Base-by-base conservation (phyloP, 192 early-diverging fungal genomes). In the Rhizophlyctis rosea region DNA sequence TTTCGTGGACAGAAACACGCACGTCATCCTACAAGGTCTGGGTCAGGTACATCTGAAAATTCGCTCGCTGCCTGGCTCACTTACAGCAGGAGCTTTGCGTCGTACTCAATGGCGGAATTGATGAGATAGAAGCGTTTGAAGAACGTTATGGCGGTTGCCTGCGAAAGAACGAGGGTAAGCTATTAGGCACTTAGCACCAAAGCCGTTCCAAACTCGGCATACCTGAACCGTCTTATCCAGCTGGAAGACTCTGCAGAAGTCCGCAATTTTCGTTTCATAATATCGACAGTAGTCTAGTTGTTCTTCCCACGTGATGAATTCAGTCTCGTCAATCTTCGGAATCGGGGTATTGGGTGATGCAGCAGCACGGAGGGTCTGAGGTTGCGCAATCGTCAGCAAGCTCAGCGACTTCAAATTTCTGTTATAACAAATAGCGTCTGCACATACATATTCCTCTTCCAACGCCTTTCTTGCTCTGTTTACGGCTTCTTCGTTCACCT, bases 51-150 rank as follows among this genome's bases (percentile, higher is more conserved):
- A n/a, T n/a, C n/a, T n/a, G n/a, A n/a, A n/a, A n/a, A n/a, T n/a
- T n/a, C n/a, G n/a, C n/a, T n/a, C n/a, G n/a, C n/a, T n/a, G n/a
- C n/a, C n/a, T n/a, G n/a, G n/a, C n/a, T n/a, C 5, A 65, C 64
- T 7, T 44, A 75, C 75, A 80, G 59, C 50, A 79, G 64, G 4
- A 70, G 25, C 36, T 79, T 79, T 21, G 73, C 69, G 54, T 80
- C 77, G 54, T 81, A 62, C 34, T 81, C 79, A 71, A 81, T 74
- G 4, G 77, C 53, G 13, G 77, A 59, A 27, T 75, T 59, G 21
- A 32, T n/a, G 27, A 81, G 59, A 66, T 81, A 81, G 61, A 77
- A 81, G 36, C 80, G 76, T 49, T 78, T 80, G 61, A 76, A 77
- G 35, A 74, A 71, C 16, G 70, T 56, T 14, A 80, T 29, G 21